Evolutionary conservation across 805 yeast genomes (phyloP), one percentile per base, ranked within the genome.

Genomic region (Komagataella kurtzmanii): DNA sequence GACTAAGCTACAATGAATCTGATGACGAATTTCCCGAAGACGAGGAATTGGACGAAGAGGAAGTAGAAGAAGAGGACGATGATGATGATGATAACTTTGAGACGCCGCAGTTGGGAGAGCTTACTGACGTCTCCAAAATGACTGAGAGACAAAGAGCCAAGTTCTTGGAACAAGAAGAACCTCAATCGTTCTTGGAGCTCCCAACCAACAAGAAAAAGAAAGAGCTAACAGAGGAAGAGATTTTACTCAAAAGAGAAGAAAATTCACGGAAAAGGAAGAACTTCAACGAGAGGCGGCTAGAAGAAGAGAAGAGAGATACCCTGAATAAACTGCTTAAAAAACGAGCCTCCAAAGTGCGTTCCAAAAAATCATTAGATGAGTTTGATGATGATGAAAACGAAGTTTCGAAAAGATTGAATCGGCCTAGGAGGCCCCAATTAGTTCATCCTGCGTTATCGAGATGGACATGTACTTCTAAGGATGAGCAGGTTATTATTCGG

Each of bases 281-380:
- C 62, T 76, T 88, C 59, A 81, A 83, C 57, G 89, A 83, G 59
- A 83, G 84, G 67, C 80, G 84, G 56, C 68, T 88, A 45, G 97
- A 90, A 61, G 97, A 88, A 64, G 98, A 93, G 65, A 93, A 93
- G 63, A 79, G 83, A 61, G 97, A 91, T 56, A 90, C 97, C 0
- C 74, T 91, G 56, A 91, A 91, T 64, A 88, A 87, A 64, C 70
- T 91, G 56, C 71, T 91, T 56, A 83, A 87, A 66, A 81, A 90
- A 65, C 76, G 96, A 56, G 96, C 97, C 0, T 80, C 79, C 49
- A 85, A 85, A 62, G 77, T 80, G 0, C 71, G 85, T 56, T 77
- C 69, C 46, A 62, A 59, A 3, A 65, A 61, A 30, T 47, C 54
- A 3, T 54, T 60, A 45, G 64, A 62, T 43, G 40, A 30, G 10